Conservation (phyloP, 345 rosid species). For the Conringia planisiliqua region DNA sequence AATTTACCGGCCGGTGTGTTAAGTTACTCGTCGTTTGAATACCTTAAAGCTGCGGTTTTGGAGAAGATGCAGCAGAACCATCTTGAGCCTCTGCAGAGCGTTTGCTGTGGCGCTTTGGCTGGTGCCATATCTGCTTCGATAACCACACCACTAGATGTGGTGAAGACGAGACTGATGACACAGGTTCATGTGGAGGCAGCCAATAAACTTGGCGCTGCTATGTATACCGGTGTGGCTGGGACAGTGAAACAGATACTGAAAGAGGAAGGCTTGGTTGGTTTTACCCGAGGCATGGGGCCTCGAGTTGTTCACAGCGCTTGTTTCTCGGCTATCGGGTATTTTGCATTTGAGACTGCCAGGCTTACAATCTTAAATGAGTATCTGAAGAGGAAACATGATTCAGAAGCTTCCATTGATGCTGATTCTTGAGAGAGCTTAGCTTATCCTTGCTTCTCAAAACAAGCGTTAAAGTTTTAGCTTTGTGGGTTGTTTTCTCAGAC, state of each 20-base stretch:
- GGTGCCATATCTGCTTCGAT: slow-evolving; percentile 91
- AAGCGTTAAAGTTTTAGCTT: not conserved
- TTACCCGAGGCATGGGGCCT: slow-evolving; percentile 82
- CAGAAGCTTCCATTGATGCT: slow-evolving; percentile 16
- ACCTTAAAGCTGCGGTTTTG: slow-evolving; percentile 77
- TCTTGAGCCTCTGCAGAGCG: slow-evolving; percentile 85
- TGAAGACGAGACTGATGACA: slow-evolving; percentile 94
- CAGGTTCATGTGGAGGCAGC: slow-evolving; percentile 51
- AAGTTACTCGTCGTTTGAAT: slow-evolving; percentile 90
- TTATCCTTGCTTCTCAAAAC: not conserved
- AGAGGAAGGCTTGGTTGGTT: slow-evolving; percentile 93
- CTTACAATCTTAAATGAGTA: slow-evolving; percentile 65
- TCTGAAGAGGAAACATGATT: slow-evolving; percentile 58
- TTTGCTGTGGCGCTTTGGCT: slow-evolving; percentile 83
- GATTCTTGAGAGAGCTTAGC: slow-evolving; percentile 18
- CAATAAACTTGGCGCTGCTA: slow-evolving; percentile 52
- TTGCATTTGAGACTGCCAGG: slow-evolving; percentile 95
- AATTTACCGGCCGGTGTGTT: slow-evolving; percentile 92
- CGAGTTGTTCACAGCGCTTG: slow-evolving; percentile 92
- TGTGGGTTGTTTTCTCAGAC: not conserved
- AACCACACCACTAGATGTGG: slow-evolving; percentile 89
- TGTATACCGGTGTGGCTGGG: slow-evolving; percentile 56
- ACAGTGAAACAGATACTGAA: slow-evolving; percentile 72
- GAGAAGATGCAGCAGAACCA: slow-evolving; percentile 48
- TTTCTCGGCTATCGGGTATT: slow-evolving; percentile 84